Evolutionary conservation across 2,329 filamentous ascomycete species (phyloP).

Genomic region (Ophiostoma quercus): DNA sequence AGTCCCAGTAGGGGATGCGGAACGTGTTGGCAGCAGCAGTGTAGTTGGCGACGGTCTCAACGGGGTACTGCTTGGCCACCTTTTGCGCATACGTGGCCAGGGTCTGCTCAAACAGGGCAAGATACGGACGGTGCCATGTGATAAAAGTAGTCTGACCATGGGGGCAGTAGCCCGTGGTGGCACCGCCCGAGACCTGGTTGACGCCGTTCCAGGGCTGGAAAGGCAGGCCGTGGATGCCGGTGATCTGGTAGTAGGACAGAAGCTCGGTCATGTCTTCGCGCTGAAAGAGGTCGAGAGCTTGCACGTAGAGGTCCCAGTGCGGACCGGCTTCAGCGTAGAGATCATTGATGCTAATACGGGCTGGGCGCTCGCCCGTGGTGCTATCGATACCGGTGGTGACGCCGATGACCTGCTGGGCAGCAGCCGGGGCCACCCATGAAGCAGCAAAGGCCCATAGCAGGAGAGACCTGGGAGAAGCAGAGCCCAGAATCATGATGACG

Average conservation of each 20-base stretch:
- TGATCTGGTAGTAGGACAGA: conserved; percentile 48
- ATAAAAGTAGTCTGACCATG: conserved; percentile 47
- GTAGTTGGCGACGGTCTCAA: conserved; percentile 37
- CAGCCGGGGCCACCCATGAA: neutral
- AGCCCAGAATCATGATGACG: neutral
- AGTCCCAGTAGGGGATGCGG: conserved; percentile 52
- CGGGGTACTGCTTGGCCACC: conserved; percentile 44
- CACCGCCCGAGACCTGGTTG: conserved; percentile 35
- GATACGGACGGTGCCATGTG: conserved; percentile 53
- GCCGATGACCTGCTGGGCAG: conserved; percentile 35
- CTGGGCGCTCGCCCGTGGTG: conserved; percentile 39
- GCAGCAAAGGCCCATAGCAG: neutral
- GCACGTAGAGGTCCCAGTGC: conserved; percentile 49
- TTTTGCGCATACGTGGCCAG: conserved; percentile 44
- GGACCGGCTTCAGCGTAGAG: conserved; percentile 40
- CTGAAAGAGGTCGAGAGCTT: conserved; percentile 43
- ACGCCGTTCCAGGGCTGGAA: conserved; percentile 37
- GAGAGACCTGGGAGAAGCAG: neutral
- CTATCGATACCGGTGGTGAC: conserved; percentile 36
- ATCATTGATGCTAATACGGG: conserved; percentile 45
- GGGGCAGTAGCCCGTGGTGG: conserved; percentile 41
- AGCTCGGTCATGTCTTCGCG: conserved; percentile 38
- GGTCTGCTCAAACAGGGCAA: conserved; percentile 53
- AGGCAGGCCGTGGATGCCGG: conserved; percentile 35
- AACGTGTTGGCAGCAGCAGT: conserved; percentile 42